Conservation (phyloP, 257 asterid species). For the Solanum gracilifrons region DNA sequence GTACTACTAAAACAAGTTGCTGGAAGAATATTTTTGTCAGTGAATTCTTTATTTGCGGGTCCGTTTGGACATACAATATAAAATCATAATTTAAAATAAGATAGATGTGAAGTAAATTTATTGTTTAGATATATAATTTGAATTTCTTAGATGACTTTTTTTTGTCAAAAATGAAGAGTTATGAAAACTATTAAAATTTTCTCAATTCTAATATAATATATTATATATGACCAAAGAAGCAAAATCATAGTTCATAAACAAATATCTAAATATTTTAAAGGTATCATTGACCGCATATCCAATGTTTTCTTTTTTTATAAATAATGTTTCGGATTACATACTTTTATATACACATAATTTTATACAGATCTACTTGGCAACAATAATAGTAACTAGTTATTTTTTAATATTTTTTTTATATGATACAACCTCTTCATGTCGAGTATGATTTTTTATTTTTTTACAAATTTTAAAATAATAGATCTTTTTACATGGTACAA, state of each 20-base stretch:
- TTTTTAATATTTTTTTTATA: too few relatives aligned
- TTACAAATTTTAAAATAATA: too few relatives aligned
- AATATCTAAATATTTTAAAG: background rate
- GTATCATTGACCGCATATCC: background rate
- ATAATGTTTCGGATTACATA: background rate
- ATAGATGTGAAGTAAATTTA: background rate
- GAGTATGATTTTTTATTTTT: too few relatives aligned
- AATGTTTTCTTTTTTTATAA: too few relatives aligned
- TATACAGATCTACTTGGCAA: background rate
- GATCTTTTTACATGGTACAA: too few relatives aligned
- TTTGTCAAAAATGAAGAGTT: too few relatives aligned
- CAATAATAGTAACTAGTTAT: too few relatives aligned
- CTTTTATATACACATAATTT: background rate
- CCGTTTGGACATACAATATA: background rate
- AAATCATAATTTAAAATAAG: background rate
- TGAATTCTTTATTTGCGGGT: background rate
- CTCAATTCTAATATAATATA: background rate
- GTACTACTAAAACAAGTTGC: background rate
- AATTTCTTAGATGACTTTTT: too few relatives aligned
- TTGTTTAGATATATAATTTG: too few relatives aligned
- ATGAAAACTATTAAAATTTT: too few relatives aligned
- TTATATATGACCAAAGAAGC: background rate
- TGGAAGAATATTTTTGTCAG: background rate
- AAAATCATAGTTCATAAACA: background rate
- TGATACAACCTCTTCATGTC: background rate